phyloP scores from a whole-genome alignment of 2,329 filamentous ascomycete genomes.

The Fusarium penzigii region DNA sequence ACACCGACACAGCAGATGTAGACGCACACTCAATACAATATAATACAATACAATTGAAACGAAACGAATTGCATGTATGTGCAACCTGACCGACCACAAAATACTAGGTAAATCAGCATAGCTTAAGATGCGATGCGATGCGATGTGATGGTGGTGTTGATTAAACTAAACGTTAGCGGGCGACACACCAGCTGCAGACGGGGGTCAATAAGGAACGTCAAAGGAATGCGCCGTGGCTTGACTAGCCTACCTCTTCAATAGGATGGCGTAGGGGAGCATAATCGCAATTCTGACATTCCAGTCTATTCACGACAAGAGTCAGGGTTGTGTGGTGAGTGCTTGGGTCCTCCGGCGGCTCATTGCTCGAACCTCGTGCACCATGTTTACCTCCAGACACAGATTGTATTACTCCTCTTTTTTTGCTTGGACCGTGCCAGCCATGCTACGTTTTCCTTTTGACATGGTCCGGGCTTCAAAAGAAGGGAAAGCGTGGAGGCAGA shows the following conservation, averaged over 20 bases:
- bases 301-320: slow-evolving; percentile 21
- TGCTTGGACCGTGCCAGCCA: not conserved
- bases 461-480: slow-evolving; percentile 19
- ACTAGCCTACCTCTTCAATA: slow-evolving; percentile 25
- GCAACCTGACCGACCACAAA: too few relatives aligned
- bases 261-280: slow-evolving; percentile 18
- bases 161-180: not conserved
- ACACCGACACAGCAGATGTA: not conserved
- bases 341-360: slow-evolving; percentile 21
- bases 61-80: too few relatives aligned
- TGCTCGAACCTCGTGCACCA: slow-evolving; percentile 15
- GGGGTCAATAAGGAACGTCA: slow-evolving; percentile 14
- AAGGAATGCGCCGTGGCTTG: slow-evolving; percentile 30
- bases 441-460: slow-evolving; percentile 9
- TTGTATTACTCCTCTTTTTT: not conserved
- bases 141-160: not conserved
- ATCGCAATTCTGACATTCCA: slow-evolving; percentile 21
- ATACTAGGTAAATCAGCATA: not conserved
- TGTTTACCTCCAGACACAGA: slow-evolving; percentile 7
- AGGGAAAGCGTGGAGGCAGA: not conserved
- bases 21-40: not conserved
- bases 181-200: not conserved
- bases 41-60: too few relatives aligned
- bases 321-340: not conserved
- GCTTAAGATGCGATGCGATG: not conserved